Conservation (phyloP, 1,139 yeast species). For the Saccharomyces hybrid region DNA sequence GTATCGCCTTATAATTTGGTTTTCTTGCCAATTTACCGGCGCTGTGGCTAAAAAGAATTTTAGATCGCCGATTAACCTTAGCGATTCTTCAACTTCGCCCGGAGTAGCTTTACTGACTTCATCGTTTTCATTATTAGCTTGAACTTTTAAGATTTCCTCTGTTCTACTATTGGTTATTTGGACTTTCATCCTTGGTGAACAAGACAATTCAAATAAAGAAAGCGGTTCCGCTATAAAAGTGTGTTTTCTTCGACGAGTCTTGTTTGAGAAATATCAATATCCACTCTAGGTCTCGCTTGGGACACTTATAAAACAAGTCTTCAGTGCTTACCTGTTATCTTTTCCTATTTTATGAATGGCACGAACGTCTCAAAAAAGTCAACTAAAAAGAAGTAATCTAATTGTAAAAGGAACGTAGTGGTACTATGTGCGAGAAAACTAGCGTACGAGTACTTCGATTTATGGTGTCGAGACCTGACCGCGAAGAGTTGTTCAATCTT, state of each 20-base stretch:
- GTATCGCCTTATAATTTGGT: constrained; percentile 80
- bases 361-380: not conserved
- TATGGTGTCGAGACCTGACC: not conserved
- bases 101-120: not conserved
- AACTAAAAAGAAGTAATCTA: not conserved
- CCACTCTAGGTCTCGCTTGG: not conserved
- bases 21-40: constrained; percentile 89
- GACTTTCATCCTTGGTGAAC: not conserved
- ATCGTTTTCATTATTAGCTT: not conserved
- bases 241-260: not conserved
- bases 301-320: not conserved
- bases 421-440: not conserved
- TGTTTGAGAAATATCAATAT: not conserved
- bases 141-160: constrained; percentile 1
- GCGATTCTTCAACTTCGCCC: not conserved
- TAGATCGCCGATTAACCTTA: constrained; percentile 51
- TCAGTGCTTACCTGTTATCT: not conserved
- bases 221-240: not conserved
- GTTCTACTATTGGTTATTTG: not conserved
- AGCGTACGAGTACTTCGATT: not conserved
- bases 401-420: not conserved
- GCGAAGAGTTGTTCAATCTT: not conserved
- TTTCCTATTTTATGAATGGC: not conserved
- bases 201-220: not conserved
- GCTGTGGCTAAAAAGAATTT: constrained; percentile 86